Evolutionary conservation across 768 basidiomycete genomes (phyloP).

Genomic region (Boletellus ananiceps): DNA sequence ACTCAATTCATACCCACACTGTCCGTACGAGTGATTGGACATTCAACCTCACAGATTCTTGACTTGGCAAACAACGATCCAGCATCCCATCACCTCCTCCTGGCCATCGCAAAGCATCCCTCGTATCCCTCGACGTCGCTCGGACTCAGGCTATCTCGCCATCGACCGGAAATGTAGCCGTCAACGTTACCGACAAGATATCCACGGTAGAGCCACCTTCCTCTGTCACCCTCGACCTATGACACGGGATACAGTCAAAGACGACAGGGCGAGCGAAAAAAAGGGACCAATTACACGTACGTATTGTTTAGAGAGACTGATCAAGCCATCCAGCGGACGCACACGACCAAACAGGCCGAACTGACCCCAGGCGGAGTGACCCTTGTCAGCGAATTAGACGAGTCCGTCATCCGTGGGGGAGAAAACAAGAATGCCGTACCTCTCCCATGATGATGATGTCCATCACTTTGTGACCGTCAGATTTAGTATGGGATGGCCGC

Average conservation of each 20-base stretch:
- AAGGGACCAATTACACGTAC: constrained; percentile 37
- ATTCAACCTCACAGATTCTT: not conserved
- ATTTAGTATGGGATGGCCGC: constrained; percentile 23
- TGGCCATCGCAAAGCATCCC: constrained; percentile 76
- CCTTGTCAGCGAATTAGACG: constrained; percentile 39
- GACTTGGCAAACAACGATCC: not conserved
- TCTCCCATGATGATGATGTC: constrained; percentile 76
- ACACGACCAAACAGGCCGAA: constrained; percentile 77
- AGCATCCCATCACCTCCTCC: constrained; percentile 41
- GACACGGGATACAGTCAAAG: not conserved
- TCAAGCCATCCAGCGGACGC: constrained; percentile 75
- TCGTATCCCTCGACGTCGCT: constrained; percentile 68
- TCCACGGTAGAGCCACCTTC: constrained; percentile 83
- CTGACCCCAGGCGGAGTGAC: constrained; percentile 89
- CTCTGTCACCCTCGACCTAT: constrained; percentile 67
- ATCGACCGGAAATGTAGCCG: constrained; percentile 75
- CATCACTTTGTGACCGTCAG: constrained; percentile 26
- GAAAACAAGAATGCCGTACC: constrained; percentile 34
- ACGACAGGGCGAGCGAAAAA: not conserved
- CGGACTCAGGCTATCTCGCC: constrained; percentile 79
- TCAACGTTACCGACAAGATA: constrained; percentile 68
- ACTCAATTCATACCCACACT: too few relatives aligned
- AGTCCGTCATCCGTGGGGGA: not conserved
- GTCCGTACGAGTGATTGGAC: not conserved
- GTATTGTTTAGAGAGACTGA: constrained; percentile 83